Evolutionary conservation across 2,329 filamentous ascomycete species (phyloP).

Genomic region (Leptoxyphium fumago): DNA sequence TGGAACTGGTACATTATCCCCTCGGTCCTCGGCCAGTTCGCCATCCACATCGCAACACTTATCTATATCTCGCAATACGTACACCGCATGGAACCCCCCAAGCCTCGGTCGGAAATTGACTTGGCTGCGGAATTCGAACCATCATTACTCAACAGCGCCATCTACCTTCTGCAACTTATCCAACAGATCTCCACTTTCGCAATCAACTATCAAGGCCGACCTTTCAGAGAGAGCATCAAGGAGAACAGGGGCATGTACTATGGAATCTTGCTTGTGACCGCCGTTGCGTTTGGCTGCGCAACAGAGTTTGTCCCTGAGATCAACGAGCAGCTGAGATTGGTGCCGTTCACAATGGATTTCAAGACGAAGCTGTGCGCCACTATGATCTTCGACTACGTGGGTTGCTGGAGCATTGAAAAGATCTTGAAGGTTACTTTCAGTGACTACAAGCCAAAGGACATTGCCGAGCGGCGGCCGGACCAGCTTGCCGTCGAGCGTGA

Average conservation of each 20-base stretch:
- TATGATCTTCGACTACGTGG: constrained; percentile 78
- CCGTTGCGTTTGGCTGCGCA: constrained; percentile 82
- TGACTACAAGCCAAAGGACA: constrained; percentile 87
- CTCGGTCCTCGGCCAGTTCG: constrained; percentile 92
- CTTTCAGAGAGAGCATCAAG: constrained; percentile 88
- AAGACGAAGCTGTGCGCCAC: constrained; percentile 68
- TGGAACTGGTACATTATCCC: constrained; percentile 99
- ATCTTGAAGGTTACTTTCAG: constrained; percentile 73
- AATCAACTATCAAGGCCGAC: constrained; percentile 97
- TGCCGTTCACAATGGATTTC: constrained; percentile 80
- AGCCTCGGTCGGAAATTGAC: constrained; percentile 48
- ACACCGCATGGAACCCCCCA: constrained; percentile 61
- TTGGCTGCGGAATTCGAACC: constrained; percentile 90
- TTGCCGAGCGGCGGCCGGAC: constrained; percentile 71
- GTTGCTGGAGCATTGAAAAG: constrained; percentile 80
- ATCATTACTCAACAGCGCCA: constrained; percentile 86
- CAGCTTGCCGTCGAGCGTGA: constrained; percentile 64
- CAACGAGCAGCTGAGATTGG: constrained; percentile 82
- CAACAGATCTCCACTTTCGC: constrained; percentile 98
- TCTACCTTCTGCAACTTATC: constrained; percentile 94
- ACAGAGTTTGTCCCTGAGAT: constrained; percentile 92
- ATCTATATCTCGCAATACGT: constrained; percentile 90
- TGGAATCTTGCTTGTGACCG: constrained; percentile 79
- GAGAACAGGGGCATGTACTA: constrained; percentile 99
- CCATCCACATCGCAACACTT: constrained; percentile 82